A percentile compares a stretch with the other conserved stretches of the same genome.
Evolutionary conservation across 2,329 filamentous ascomycete genomes (phyloP).

Genomic region (Sporothrix brunneoviolacea): DNA sequence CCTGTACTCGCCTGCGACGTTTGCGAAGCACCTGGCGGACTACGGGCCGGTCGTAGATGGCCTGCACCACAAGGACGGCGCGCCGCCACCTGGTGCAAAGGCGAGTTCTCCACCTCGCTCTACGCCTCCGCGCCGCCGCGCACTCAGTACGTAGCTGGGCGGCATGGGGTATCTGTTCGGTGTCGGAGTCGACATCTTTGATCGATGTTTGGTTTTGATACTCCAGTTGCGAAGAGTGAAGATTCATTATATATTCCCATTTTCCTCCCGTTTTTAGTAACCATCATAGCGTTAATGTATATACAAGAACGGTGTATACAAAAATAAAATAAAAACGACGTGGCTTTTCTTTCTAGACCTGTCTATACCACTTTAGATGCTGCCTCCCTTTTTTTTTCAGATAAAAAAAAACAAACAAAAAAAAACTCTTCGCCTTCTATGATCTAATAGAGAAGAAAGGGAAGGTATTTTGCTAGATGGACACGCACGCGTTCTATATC

Average conservation of each 20-base stretch:
- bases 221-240: constrained; percentile 2
- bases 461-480: no score
- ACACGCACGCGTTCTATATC: no score
- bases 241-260: background rate
- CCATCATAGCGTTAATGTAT: background rate
- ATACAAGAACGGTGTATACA: background rate
- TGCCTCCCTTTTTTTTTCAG: background rate
- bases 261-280: background rate
- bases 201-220: no score
- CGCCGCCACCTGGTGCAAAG: no score
- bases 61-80: background rate
- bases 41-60: background rate
- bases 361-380: background rate
- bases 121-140: no score
- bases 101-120: no score
- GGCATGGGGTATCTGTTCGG: no score
- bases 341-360: background rate
- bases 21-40: background rate
- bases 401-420: background rate
- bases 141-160: no score
- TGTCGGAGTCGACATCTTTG: no score
- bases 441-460: no score
- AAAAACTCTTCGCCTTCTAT: background rate
- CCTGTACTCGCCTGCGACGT: background rate
- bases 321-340: background rate